Evolutionary conservation across 805 yeast species (phyloP), one percentile per base, ranked within the genome.

Genomic region (Suhomyces pyralidae): DNA sequence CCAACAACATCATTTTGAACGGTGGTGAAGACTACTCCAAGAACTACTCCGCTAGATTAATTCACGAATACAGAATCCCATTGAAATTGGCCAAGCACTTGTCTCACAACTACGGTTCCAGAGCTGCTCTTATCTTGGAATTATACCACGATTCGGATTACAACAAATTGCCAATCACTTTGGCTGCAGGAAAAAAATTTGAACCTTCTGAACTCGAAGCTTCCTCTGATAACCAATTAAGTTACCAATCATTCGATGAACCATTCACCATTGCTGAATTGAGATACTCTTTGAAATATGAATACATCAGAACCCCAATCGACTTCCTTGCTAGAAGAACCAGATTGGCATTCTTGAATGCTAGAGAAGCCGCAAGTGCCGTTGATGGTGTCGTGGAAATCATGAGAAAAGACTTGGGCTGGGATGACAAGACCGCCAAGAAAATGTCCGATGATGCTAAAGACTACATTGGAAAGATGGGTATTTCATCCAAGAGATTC

Each of bases 311-410:
- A 74, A 88, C 92, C 10, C 96, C 97, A 46, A 75, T 86, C 52
- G 98, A 92, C 71, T 90, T 92, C 78, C 78, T 92, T 59, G 90
- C 96, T 52, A 87, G 97, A 79, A 86, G 98, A 79, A 85, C 93
- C 50, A 84, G 98, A 73, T 83, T 90, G 67, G 96, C 97, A 2
- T 93, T 91, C 77, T 78, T 92, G 67, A 92, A 92, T 73, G 89
- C 94, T 42, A 83, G 83, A 68, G 90, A 87, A 58, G 97, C 97
- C 12, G 73, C 84, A 57, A 78, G 74, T 49, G 88, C 96, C 14
- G 84, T 92, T 52, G 96, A 90, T 57, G 87, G 86, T 56, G 96
- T 93, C 38, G 91, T 88, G 49, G 87, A 88, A 61, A 80, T 90
- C 58, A 88, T 92, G 94, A 91, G 84, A 59, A 77, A 81, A 49